Evolutionary conservation across 1,139 yeast genomes (phyloP).

Genomic region (Zygoascus sp.): DNA sequence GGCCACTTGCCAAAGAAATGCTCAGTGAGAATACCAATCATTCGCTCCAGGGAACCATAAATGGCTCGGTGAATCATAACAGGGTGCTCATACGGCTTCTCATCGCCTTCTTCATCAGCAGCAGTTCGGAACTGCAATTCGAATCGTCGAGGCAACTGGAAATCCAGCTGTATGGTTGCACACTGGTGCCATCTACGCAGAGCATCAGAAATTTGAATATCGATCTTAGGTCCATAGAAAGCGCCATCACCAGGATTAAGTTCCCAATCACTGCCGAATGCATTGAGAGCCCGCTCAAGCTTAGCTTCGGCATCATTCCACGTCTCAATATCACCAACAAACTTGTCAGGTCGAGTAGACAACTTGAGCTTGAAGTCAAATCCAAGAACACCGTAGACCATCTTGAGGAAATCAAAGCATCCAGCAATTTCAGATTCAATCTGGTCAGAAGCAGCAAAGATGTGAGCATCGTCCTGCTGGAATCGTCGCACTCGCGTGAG

Average conservation of each 20-base stretch:
- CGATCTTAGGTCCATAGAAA: conserved; percentile 97
- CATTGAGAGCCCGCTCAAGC: conserved; percentile 67
- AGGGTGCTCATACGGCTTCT: conserved; percentile 48
- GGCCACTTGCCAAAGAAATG: conserved; percentile 99
- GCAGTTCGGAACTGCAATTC: conserved; percentile 81
- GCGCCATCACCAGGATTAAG: conserved; percentile 97
- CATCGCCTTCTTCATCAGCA: conserved; percentile 24
- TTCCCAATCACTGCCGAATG: conserved; percentile 82
- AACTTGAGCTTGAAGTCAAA: conserved; percentile 85
- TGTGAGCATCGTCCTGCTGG: conserved; percentile 99
- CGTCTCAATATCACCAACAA: conserved; percentile 76
- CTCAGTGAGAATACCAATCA: conserved; percentile 95
- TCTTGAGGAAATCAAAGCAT: conserved; percentile 73
- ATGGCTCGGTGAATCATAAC: conserved; percentile 99
- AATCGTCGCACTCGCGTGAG: conserved; percentile 94
- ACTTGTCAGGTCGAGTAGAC: conserved; percentile 92
- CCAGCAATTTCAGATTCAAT: conserved; percentile 76
- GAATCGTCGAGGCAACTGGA: conserved; percentile 91
- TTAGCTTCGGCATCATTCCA: conserved; percentile 87
- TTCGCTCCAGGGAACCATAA: conserved; percentile 95
- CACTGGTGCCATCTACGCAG: conserved; percentile 94
- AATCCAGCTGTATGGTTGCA: conserved; percentile 96
- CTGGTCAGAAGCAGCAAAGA: conserved; percentile 88
- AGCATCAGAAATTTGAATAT: conserved; percentile 87
- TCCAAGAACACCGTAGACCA: conserved; percentile 78